A percentile compares a stretch with the other conserved stretches of the same genome.
Evolutionary conservation across 305 asterid genomes (phyloP).

Genomic region (Fraxinus ornus): DNA sequence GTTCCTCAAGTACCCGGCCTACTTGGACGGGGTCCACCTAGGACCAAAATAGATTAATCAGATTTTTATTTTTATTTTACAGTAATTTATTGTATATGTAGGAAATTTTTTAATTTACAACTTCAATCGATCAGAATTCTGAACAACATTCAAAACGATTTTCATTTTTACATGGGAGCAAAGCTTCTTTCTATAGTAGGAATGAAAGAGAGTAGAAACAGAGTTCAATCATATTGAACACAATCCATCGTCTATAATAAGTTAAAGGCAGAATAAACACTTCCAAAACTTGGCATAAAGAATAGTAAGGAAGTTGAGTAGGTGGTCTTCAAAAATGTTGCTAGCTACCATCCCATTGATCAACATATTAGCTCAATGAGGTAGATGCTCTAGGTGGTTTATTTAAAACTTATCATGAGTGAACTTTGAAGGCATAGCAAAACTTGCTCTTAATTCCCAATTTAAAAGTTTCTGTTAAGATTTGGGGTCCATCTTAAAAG

Average conservation of each 20-base stretch:
- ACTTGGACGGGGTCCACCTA: background rate
- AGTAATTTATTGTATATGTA: background rate
- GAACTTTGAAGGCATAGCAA: background rate
- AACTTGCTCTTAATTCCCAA: background rate
- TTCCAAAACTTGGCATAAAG: background rate
- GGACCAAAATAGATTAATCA: background rate
- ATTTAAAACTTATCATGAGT: background rate
- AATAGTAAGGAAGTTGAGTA: background rate
- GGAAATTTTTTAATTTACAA: background rate
- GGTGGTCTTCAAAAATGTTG: background rate
- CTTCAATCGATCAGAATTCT: background rate
- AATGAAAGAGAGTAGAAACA: background rate
- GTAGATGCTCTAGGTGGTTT: background rate
- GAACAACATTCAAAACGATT: background rate
- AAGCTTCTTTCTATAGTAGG: background rate
- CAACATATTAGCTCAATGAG: background rate
- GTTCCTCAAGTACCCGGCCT: background rate
- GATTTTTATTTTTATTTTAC: too few species aligned
- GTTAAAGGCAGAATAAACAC: background rate
- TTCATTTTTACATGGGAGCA: background rate
- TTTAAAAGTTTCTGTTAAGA: too few species aligned
- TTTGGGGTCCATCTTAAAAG: too few species aligned
- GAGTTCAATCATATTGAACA: background rate
- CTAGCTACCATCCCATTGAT: background rate
- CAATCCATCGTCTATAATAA: background rate